phyloP scores from a whole-genome alignment of 202 grass and related monocot species.

The Panicum hallii region DNA sequence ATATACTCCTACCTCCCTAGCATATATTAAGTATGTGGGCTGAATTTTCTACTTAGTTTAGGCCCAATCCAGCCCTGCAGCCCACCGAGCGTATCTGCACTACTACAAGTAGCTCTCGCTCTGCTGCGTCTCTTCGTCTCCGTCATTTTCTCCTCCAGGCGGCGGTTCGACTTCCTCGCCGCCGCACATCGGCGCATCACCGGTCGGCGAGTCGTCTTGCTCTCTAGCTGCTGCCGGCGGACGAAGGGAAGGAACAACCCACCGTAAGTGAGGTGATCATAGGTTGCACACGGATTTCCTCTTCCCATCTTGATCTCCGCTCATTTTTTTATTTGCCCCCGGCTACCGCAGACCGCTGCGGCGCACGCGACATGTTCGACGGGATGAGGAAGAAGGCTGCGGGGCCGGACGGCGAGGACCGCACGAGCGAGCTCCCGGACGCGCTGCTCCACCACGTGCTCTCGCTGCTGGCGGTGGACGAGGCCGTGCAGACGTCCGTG shows the following conservation, averaged over 20 bases:
- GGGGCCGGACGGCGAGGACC: background rate
- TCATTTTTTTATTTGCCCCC: background rate
- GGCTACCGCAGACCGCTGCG: background rate
- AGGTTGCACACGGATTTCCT: background rate
- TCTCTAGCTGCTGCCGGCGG: background rate
- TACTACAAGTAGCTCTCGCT: too few species aligned
- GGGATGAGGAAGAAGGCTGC: background rate
- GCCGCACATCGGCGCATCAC: too few species aligned
- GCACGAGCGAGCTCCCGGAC: slow-evolving; percentile 47
- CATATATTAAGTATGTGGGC: too few species aligned
- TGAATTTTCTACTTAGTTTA: too few species aligned
- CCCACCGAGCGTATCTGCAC: too few species aligned
- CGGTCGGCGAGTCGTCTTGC: background rate
- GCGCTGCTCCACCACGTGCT: slow-evolving; percentile 42
- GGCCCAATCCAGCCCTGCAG: too few species aligned
- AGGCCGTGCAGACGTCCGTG: slow-evolving; percentile 41
- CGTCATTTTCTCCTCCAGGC: too few species aligned
- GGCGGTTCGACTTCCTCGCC: too few species aligned
- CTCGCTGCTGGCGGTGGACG: slow-evolving; percentile 30
- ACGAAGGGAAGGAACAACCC: background rate
- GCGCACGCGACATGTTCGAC: background rate
- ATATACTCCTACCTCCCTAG: too few species aligned
- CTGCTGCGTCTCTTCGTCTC: too few species aligned
- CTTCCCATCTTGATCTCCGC: background rate
- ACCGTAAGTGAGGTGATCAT: background rate